Percentiles rank a stretch among this genome's conserved stretches.
Conservation (phyloP, 2,329 filamentous ascomycete species). For the Exophiala aquamarina region DNA sequence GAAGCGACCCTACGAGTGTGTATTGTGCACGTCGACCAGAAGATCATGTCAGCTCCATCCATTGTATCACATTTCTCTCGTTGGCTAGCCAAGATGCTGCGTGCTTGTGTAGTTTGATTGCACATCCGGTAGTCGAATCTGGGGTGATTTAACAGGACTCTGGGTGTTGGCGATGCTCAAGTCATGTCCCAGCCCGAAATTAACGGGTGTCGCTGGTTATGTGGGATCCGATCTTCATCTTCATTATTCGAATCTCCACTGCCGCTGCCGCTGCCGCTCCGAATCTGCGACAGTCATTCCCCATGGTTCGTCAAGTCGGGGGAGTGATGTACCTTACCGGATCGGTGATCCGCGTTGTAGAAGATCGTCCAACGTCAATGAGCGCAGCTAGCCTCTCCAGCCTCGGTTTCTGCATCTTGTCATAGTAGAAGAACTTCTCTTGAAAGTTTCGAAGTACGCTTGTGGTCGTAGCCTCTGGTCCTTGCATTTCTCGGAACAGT, state of each 20-base stretch:
- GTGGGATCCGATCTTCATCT: neutral
- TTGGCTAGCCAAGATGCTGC: too few relatives aligned
- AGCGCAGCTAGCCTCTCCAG: constrained; percentile 18
- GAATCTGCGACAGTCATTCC: neutral
- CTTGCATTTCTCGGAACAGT: constrained; percentile 8
- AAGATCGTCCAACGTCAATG: neutral
- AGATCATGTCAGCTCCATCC: too few relatives aligned
- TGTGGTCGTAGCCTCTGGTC: constrained; percentile 10
- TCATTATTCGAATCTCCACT: too few relatives aligned
- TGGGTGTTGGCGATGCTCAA: neutral
- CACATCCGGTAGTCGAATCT: too few relatives aligned
- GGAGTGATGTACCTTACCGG: constrained; percentile 1
- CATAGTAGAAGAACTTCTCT: constrained; percentile 26
- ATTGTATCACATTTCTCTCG: too few relatives aligned
- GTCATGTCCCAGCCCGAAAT: neutral
- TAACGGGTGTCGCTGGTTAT: neutral
- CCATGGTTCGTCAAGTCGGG: neutral
- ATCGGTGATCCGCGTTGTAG: neutral
- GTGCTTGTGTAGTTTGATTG: too few relatives aligned
- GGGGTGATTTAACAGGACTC: too few relatives aligned
- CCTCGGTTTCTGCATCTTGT: constrained; percentile 16
- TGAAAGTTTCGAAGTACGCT: constrained; percentile 20
- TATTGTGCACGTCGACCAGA: too few relatives aligned
- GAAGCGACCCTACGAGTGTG: too few relatives aligned
- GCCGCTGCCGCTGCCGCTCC: neutral